Conservation (phyloP, 1,284 basidiomycete species). For the Cystobasidiaceae sp. region DNA sequence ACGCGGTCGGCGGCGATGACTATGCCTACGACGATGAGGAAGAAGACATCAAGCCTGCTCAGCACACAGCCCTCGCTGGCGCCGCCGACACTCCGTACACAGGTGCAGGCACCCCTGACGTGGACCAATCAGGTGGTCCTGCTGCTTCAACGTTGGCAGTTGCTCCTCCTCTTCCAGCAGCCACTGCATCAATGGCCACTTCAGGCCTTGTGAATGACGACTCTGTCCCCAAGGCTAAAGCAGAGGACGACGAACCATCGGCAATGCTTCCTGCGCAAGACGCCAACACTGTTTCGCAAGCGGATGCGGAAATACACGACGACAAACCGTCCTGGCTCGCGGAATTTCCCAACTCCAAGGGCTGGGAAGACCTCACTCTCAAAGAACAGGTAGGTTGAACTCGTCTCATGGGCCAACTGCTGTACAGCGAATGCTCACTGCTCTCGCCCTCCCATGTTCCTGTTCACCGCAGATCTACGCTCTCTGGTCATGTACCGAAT, state of each 20-base stretch:
- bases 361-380: slow-evolving; percentile 51
- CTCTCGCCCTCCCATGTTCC: not conserved
- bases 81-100: not conserved
- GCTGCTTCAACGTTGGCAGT: too few relatives aligned
- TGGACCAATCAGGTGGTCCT: slow-evolving; percentile 17
- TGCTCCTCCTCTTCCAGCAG: not conserved
- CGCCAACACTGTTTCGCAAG: not conserved
- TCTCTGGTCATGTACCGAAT: slow-evolving; percentile 53
- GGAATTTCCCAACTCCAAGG: slow-evolving; percentile 41
- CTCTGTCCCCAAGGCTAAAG: not conserved
- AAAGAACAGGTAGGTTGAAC: slow-evolving; percentile 49
- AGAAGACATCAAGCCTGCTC: not conserved
- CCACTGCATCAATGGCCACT: not conserved
- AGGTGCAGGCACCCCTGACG: not conserved
- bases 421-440: too few relatives aligned
- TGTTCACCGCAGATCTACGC: slow-evolving; percentile 45
- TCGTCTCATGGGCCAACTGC: not conserved
- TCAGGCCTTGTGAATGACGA: too few relatives aligned
- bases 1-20: not conserved
- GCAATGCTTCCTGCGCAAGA: too few relatives aligned
- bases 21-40: slow-evolving; percentile 15
- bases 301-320: not conserved
- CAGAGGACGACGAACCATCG: not conserved
- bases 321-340: slow-evolving; percentile 34
- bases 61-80: not conserved